Evolutionary conservation across 768 basidiomycete genomes (phyloP).

Genomic region (Russula sp.): DNA sequence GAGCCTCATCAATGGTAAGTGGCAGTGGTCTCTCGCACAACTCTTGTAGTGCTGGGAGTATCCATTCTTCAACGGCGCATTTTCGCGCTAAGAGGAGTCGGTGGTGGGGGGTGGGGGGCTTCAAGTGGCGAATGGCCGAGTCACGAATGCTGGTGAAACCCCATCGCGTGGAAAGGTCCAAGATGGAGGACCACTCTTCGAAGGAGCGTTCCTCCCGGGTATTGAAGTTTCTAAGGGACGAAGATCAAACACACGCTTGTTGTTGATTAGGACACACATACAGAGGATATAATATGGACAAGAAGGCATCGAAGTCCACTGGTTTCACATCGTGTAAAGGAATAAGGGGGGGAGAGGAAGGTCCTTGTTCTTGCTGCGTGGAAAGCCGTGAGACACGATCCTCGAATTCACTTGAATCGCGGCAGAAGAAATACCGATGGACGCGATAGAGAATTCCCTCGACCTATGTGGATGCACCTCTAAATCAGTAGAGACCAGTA

Average conservation of each 20-base stretch:
- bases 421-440: constrained; percentile 17
- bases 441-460: constrained; percentile 10
- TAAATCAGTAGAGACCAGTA: neutral
- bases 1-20: constrained; percentile 14
- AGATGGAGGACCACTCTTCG: constrained; percentile 14
- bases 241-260: neutral
- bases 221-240: constrained; percentile 8
- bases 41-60: no score
- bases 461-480: neutral
- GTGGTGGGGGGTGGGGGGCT: neutral
- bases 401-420: constrained; percentile 6
- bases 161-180: constrained; percentile 13
- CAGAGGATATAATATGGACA: constrained; percentile 19
- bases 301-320: constrained; percentile 12
- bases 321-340: constrained; percentile 5
- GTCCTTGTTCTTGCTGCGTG: neutral
- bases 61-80: constrained; percentile 9
- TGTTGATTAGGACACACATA: neutral
- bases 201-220: constrained; percentile 1
- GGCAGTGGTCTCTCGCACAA: constrained; percentile 7
- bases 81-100: constrained; percentile 4
- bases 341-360: neutral
- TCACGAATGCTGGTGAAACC: no score
- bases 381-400: neutral
- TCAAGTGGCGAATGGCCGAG: constrained; percentile 1